These are phyloP conservation scores for Colletotrichum tropicicola DNA, from an alignment of 2,329 filamentous ascomycete genomes.

Conservation along the genomic window DNA sequence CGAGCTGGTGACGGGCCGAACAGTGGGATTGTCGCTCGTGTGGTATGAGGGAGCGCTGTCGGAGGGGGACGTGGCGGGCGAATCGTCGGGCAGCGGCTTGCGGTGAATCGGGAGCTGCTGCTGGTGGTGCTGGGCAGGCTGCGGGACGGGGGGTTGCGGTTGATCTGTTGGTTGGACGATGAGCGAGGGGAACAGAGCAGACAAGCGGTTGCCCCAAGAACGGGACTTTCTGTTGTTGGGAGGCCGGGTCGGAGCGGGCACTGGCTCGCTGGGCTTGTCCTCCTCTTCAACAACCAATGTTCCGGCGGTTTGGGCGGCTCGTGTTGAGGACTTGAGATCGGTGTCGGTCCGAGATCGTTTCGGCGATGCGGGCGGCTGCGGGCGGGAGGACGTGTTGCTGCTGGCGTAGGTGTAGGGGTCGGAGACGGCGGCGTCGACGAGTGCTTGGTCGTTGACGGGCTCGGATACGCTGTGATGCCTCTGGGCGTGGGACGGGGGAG, in stretches of 20 bases:
- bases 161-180: slow-evolving; percentile 43
- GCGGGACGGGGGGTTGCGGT: slow-evolving; percentile 26
- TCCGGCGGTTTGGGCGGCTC: not conserved
- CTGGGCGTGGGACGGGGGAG: slow-evolving; percentile 22
- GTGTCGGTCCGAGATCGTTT: slow-evolving; percentile 28
- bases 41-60: slow-evolving; percentile 26
- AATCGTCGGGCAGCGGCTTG: slow-evolving; percentile 30
- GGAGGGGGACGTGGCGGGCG: slow-evolving; percentile 17
- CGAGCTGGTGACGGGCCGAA: slow-evolving; percentile 14
- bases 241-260: slow-evolving; percentile 24
- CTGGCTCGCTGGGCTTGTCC: slow-evolving; percentile 28
- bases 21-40: slow-evolving; percentile 9
- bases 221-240: slow-evolving; percentile 41
- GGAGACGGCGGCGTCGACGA: slow-evolving; percentile 5
- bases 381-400: slow-evolving; percentile 5
- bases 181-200: slow-evolving; percentile 48
- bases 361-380: slow-evolving; percentile 20
- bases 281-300: slow-evolving; percentile 12
- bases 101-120: slow-evolving; percentile 33
- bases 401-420: slow-evolving; percentile 7
- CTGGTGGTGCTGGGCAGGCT: slow-evolving; percentile 23
- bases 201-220: slow-evolving; percentile 47
- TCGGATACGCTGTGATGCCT: slow-evolving; percentile 29
- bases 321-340: not conserved
- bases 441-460: slow-evolving; percentile 9